Conservation (phyloP, 306 rosid genomes). For the Vigna unguiculata region DNA sequence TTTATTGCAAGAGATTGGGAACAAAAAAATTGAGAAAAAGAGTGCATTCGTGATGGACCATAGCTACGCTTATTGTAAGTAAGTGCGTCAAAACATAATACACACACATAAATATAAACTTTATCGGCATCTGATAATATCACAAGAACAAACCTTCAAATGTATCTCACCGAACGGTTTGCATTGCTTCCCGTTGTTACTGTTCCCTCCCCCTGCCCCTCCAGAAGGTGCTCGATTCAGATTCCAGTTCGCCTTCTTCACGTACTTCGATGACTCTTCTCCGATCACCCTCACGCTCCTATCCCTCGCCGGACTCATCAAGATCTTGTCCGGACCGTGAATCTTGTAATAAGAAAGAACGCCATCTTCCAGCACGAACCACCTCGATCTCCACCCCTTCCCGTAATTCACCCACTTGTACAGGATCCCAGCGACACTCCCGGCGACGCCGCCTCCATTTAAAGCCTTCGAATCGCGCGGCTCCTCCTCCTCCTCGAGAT, state of each 20-base stretch:
- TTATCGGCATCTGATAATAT: background rate
- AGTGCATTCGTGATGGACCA: background rate
- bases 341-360: constrained; percentile 97
- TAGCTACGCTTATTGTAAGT: background rate
- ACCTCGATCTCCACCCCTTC: constrained; percentile 95
- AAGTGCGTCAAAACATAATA: background rate
- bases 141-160: constrained; percentile 77
- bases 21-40: background rate
- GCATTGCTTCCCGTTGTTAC: constrained; percentile 59
- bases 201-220: constrained; percentile 14
- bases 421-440: constrained; percentile 86
- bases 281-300: constrained; percentile 86
- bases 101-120: background rate
- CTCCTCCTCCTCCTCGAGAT: constrained; percentile 66
- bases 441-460: constrained; percentile 57
- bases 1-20: constrained; percentile 2
- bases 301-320: constrained; percentile 82
- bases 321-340: constrained; percentile 97
- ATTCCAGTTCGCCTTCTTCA: constrained; percentile 84
- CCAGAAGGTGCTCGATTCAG: constrained; percentile 48
- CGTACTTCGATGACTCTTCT: constrained; percentile 75
- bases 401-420: constrained; percentile 99
- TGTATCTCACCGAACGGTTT: constrained; percentile 96
- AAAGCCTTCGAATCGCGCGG: constrained; percentile 71
- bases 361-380: constrained; percentile 96